Conservation (phyloP, 176 grass and related monocot species). For the Stipa capillata region DNA sequence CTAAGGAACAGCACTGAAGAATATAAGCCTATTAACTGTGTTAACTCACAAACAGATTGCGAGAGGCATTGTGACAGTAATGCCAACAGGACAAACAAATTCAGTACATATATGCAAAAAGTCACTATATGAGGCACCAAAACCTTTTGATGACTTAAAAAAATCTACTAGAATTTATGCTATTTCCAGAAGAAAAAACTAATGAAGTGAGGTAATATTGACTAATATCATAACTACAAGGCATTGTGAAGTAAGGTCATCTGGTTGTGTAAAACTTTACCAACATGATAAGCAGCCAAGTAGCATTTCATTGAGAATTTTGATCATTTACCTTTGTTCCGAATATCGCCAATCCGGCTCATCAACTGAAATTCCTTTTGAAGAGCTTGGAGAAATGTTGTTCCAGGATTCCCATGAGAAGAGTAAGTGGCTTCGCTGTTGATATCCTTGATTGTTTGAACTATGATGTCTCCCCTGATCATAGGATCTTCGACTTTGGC, state of each 20-base stretch:
- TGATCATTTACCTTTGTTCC: conserved; percentile 49
- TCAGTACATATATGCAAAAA: conserved; percentile 8
- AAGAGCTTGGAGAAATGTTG: conserved; percentile 72
- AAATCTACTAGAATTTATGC: background rate
- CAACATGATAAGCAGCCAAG: no score
- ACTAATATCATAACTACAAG: background rate
- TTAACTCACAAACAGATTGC: conserved; percentile 6
- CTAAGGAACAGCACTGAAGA: no score
- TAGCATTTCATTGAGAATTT: conserved; percentile 2
- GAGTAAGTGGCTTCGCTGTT: conserved; percentile 54
- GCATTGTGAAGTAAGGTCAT: no score
- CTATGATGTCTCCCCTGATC: conserved; percentile 86
- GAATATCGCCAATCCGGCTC: conserved; percentile 48
- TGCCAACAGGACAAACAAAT: background rate
- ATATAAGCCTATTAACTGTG: background rate
- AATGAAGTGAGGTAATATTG: background rate
- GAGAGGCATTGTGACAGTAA: background rate
- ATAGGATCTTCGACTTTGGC: conserved; percentile 83
- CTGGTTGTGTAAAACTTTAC: background rate
- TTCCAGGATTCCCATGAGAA: conserved; percentile 50
- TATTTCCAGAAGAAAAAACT: background rate
- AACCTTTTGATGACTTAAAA: conserved; percentile 9
- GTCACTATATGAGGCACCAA: background rate
- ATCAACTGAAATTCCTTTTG: conserved; percentile 76
- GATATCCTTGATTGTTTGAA: conserved; percentile 85